phyloP scores from a whole-genome alignment of 306 rosid genomes.

The Rosa rugosa region DNA sequence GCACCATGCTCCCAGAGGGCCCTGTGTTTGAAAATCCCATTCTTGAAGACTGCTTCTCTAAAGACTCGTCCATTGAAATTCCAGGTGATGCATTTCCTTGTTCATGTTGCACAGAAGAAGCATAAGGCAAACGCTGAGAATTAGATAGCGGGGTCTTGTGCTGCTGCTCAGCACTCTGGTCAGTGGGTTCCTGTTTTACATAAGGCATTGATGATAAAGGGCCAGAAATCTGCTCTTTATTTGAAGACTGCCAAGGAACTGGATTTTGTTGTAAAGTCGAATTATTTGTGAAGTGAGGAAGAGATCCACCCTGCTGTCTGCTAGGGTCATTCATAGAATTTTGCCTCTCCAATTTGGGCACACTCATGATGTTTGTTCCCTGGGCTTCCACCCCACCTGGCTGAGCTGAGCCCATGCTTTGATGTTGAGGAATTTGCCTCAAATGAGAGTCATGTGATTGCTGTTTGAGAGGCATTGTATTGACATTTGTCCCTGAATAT shows the following conservation, averaged over 20 bases:
- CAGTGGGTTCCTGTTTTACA: conserved; percentile 65
- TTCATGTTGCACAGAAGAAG: conserved; percentile 53
- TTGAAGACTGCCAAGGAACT: conserved; percentile 64
- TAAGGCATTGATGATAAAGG: conserved; percentile 46
- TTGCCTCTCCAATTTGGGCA: conserved; percentile 59
- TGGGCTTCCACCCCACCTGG: conserved; percentile 59
- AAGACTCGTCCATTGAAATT: conserved; percentile 45
- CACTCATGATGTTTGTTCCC: conserved; percentile 37
- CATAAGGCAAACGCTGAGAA: conserved; percentile 61
- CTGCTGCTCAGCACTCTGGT: conserved; percentile 68
- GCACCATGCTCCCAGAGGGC: conserved; percentile 40
- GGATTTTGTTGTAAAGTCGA: conserved; percentile 52
- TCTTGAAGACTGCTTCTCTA: conserved; percentile 59
- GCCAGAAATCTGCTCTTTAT: conserved; percentile 58
- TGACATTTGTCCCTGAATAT: conserved; percentile 59
- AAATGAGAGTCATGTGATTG: conserved; percentile 64
- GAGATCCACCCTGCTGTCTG: conserved; percentile 67
- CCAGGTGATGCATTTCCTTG: conserved; percentile 58
- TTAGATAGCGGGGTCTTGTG: conserved; percentile 51
- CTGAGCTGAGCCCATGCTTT: conserved; percentile 52
- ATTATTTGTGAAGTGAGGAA: conserved; percentile 49
- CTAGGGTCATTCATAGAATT: conserved; percentile 56
- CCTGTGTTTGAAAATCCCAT: conserved; percentile 42
- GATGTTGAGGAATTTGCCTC: conserved; percentile 69
- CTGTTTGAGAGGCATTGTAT: conserved; percentile 55